phyloP scores from a whole-genome alignment of 805 yeast genomes.

The Myxozyma melibiosi region DNA sequence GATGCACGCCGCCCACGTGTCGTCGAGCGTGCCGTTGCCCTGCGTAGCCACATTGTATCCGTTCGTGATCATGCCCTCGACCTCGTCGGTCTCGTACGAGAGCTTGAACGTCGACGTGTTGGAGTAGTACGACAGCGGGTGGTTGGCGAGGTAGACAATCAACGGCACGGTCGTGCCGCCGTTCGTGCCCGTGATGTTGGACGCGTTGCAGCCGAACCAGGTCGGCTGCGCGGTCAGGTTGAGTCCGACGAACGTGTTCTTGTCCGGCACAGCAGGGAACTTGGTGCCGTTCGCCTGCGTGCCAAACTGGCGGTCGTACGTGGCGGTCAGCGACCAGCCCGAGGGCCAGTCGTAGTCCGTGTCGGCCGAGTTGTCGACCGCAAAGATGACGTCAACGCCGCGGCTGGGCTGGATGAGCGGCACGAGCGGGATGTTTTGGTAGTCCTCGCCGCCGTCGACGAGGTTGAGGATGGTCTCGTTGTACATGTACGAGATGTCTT shows the following conservation, averaged over 20 bases:
- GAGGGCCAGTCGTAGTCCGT: constrained; percentile 59
- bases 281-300: constrained; percentile 58
- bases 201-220: constrained; percentile 80
- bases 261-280: constrained; percentile 82
- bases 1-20: constrained; percentile 71
- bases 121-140: constrained; percentile 63
- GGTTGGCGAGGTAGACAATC: constrained; percentile 74
- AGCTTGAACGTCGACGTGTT: constrained; percentile 74
- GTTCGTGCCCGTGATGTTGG: constrained; percentile 57
- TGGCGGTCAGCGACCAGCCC: constrained; percentile 60
- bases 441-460: constrained; percentile 76
- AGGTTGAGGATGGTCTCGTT: constrained; percentile 50
- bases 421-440: constrained; percentile 62
- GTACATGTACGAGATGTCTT: constrained; percentile 44
- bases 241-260: constrained; percentile 56
- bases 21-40: constrained; percentile 67
- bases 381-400: constrained; percentile 63
- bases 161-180: constrained; percentile 61
- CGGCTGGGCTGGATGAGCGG: constrained; percentile 66
- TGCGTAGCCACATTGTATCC: constrained; percentile 77
- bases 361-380: constrained; percentile 67
- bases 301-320: constrained; percentile 61
- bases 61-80: constrained; percentile 63
- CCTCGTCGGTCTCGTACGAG: constrained; percentile 62
- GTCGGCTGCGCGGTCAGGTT: constrained; percentile 71